Evolutionary conservation across 2,329 filamentous ascomycete genomes (phyloP).

Genomic region (Pseudocercospora pini-densiflorae): DNA sequence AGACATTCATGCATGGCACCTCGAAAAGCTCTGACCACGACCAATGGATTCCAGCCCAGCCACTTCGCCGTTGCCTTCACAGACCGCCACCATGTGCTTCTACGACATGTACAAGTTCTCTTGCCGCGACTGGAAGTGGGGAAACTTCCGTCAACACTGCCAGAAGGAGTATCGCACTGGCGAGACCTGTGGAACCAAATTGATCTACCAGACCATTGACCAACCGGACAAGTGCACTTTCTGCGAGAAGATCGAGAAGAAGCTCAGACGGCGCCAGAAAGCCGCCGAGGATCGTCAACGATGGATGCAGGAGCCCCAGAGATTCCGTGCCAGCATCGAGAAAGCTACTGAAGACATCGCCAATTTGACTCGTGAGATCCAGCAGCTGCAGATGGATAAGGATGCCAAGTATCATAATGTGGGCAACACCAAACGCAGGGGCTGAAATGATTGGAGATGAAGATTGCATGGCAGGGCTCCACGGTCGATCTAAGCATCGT

Average conservation of each 20-base stretch:
- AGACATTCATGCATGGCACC: slow-evolving; percentile 9
- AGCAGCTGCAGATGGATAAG: slow-evolving; percentile 55
- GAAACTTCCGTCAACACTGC: slow-evolving; percentile 89
- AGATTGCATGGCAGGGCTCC: background rate
- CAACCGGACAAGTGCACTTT: slow-evolving; percentile 74
- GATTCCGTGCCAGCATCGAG: slow-evolving; percentile 63
- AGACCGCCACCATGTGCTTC: slow-evolving; percentile 74
- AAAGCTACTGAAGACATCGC: slow-evolving; percentile 75
- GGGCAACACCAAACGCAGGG: slow-evolving; percentile 30
- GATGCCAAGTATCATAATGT: slow-evolving; percentile 32
- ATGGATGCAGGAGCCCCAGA: slow-evolving; percentile 73
- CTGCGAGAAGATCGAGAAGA: slow-evolving; percentile 88
- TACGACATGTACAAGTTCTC: slow-evolving; percentile 86
- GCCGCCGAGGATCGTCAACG: slow-evolving; percentile 75
- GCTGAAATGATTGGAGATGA: slow-evolving; percentile 8
- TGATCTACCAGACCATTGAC: slow-evolving; percentile 76
- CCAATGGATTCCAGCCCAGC: slow-evolving; percentile 4
- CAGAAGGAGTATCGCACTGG: slow-evolving; percentile 93
- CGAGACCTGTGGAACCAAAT: slow-evolving; percentile 94
- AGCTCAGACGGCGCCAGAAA: slow-evolving; percentile 73
- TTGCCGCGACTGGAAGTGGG: slow-evolving; percentile 95
- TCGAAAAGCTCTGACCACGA: slow-evolving; percentile 20
- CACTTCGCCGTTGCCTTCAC: slow-evolving; percentile 1
- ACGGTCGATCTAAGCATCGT: background rate
- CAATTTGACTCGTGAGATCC: slow-evolving; percentile 71